Evolutionary conservation across 148 eudicot species (phyloP).

Genomic region (Dysphania ambrosioides): DNA sequence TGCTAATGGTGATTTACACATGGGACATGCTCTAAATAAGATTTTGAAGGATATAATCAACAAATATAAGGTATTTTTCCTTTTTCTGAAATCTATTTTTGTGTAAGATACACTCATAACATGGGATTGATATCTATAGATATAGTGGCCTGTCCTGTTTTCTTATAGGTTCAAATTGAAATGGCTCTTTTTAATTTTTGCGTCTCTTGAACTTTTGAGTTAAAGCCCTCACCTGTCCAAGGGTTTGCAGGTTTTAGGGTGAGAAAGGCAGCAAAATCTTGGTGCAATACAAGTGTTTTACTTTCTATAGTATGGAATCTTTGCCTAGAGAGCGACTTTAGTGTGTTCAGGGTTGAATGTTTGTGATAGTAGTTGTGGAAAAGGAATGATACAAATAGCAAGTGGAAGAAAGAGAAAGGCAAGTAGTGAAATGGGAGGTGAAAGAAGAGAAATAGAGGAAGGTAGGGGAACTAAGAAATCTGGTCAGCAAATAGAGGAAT

Average conservation of each 20-base stretch:
- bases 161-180: neutral
- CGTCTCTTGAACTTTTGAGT: neutral
- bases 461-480: neutral
- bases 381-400: neutral
- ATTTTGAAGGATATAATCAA: conserved; percentile 93
- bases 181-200: neutral
- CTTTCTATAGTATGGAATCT: neutral
- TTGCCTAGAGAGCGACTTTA: neutral
- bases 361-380: neutral
- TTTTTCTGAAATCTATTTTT: neutral
- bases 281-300: neutral
- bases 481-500: neutral
- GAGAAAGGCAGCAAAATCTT: neutral
- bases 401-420: neutral
- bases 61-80: conserved; percentile 58
- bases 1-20: conserved; percentile 98
- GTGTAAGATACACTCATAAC: neutral
- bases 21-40: conserved; percentile 96
- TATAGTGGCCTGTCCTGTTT: neutral
- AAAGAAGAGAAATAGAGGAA: neutral
- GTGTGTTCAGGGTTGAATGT: neutral
- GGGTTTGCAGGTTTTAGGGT: neutral
- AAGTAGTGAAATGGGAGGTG: neutral
- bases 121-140: neutral
- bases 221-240: neutral